These are phyloP conservation scores for Pisolithus orientalis DNA, from an alignment of 768 basidiomycete genomes.

Conservation along the genomic window DNA sequence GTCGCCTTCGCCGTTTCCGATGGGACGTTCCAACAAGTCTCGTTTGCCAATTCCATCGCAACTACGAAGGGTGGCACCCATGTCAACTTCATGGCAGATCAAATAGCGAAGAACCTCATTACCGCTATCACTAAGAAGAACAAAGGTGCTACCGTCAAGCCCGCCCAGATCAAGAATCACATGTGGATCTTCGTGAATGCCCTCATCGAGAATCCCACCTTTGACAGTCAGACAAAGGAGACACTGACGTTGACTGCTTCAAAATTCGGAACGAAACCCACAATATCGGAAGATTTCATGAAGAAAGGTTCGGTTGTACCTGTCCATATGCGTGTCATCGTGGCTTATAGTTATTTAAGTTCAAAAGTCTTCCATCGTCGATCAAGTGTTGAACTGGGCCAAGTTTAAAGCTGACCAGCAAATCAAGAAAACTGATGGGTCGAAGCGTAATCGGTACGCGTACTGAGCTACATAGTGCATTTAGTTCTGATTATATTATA, in stretches of 20 bases:
- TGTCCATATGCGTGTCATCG: not conserved
- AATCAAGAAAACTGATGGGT: conserved; percentile 93
- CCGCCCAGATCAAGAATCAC: conserved; percentile 91
- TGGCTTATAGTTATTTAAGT: conserved; percentile 40
- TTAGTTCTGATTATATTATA: conserved; percentile 24
- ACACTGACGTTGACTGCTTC: conserved; percentile 78
- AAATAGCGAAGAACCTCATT: conserved; percentile 81
- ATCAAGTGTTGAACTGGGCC: conserved; percentile 92
- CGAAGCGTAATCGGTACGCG: conserved; percentile 75
- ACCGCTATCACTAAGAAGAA: conserved; percentile 92
- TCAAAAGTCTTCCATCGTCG: conserved; percentile 81
- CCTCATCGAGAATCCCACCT: conserved; percentile 94
- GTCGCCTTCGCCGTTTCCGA: conserved; percentile 93
- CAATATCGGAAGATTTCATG: conserved; percentile 85
- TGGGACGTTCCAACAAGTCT: conserved; percentile 87
- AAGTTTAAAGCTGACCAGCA: conserved; percentile 95
- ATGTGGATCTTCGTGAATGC: conserved; percentile 98
- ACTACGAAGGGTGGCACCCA: conserved; percentile 97
- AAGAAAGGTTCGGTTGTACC: conserved; percentile 71
- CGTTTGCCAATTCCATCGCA: conserved; percentile 96
- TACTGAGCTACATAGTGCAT: not conserved
- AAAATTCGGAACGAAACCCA: conserved; percentile 88
- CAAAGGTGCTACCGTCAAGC: conserved; percentile 91
- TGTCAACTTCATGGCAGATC: conserved; percentile 78
- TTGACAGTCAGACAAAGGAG: conserved; percentile 99